phyloP scores from a whole-genome alignment of 1,139 yeast species.

The Arxiozyma slooffiae region DNA sequence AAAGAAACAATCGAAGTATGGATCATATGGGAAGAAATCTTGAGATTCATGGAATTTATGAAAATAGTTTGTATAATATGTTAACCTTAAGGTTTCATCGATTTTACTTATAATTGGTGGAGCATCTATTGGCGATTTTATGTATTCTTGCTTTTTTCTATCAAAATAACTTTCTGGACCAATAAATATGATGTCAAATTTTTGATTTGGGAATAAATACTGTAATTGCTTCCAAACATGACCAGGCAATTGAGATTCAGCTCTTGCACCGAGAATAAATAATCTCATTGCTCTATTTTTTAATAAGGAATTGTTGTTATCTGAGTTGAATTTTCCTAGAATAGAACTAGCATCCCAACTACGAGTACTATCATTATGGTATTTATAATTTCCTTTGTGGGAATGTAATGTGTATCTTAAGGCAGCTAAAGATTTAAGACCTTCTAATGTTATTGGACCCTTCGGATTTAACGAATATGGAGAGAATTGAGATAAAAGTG shows the following conservation, averaged over 20 bases:
- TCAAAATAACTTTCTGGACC: constrained; percentile 90
- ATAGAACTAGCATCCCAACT: constrained; percentile 33
- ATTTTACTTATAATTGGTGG: constrained; percentile 58
- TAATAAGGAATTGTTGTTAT: neutral
- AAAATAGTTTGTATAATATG: constrained; percentile 84
- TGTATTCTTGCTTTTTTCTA: constrained; percentile 45
- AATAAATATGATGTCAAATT: constrained; percentile 78
- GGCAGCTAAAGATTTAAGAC: constrained; percentile 85
- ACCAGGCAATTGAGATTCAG: constrained; percentile 88
- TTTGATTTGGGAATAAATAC: constrained; percentile 70
- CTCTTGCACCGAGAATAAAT: constrained; percentile 82
- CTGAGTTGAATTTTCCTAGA: constrained; percentile 4
- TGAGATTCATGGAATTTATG: constrained; percentile 83
- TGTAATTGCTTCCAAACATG: constrained; percentile 94
- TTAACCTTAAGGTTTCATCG: constrained; percentile 65
- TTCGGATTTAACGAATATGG: constrained; percentile 75
- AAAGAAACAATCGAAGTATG: constrained; percentile 85
- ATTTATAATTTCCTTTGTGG: constrained; percentile 24
- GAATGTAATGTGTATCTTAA: constrained; percentile 84
- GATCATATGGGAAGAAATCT: constrained; percentile 95
- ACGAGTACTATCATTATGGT: neutral
- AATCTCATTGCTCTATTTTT: constrained; percentile 85
- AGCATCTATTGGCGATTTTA: constrained; percentile 36
- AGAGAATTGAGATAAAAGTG: constrained; percentile 71
- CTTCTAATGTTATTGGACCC: constrained; percentile 86